A percentile compares a stretch with the other conserved stretches of the same genome.
phyloP scores from a whole-genome alignment of 1,139 yeast genomes.

The Pichia sp. region DNA sequence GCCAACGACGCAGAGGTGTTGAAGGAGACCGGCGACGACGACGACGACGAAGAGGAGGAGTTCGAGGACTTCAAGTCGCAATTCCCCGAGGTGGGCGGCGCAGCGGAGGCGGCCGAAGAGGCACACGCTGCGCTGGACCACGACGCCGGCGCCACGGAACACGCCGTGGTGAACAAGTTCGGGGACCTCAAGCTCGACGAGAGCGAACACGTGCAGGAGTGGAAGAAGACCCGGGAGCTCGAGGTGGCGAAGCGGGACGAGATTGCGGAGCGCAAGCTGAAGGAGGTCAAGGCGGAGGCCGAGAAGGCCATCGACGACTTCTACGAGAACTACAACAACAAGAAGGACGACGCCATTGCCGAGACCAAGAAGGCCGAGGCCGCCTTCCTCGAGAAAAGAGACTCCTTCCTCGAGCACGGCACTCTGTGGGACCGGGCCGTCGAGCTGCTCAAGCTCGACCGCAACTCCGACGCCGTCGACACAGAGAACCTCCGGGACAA shows the following conservation, averaged over 20 bases:
- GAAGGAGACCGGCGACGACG: slow-evolving; percentile 32
- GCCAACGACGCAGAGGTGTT: slow-evolving; percentile 54
- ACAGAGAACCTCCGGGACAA: slow-evolving; percentile 48
- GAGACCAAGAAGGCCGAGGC: slow-evolving; percentile 66
- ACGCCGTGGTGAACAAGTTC: slow-evolving; percentile 21
- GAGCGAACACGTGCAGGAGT: slow-evolving; percentile 59
- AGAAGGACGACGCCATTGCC: slow-evolving; percentile 69
- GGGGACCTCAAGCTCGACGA: slow-evolving; percentile 37
- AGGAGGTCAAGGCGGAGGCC: slow-evolving; percentile 73
- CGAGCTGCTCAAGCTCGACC: slow-evolving; percentile 40
- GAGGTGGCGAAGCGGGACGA: slow-evolving; percentile 83
- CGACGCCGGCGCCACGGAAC: slow-evolving; percentile 12
- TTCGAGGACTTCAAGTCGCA: slow-evolving; percentile 63
- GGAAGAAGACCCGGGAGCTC: slow-evolving; percentile 80
- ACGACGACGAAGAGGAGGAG: slow-evolving; percentile 49
- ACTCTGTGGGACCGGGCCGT: slow-evolving; percentile 87
- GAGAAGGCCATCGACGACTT: slow-evolving; percentile 85
- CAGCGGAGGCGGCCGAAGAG: slow-evolving; percentile 27
- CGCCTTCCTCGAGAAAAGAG: slow-evolving; percentile 70
- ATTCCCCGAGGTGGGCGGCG: slow-evolving; percentile 55
- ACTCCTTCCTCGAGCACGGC: slow-evolving; percentile 64
- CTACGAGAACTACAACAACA: slow-evolving; percentile 86
- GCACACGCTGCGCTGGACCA: slow-evolving; percentile 29
- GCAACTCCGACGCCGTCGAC: slow-evolving; percentile 29
- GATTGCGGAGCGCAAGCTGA: slow-evolving; percentile 60